Evolutionary conservation across 495 filamentous ascomycete genomes (phyloP).

Genomic region (Daldinia loculata): DNA sequence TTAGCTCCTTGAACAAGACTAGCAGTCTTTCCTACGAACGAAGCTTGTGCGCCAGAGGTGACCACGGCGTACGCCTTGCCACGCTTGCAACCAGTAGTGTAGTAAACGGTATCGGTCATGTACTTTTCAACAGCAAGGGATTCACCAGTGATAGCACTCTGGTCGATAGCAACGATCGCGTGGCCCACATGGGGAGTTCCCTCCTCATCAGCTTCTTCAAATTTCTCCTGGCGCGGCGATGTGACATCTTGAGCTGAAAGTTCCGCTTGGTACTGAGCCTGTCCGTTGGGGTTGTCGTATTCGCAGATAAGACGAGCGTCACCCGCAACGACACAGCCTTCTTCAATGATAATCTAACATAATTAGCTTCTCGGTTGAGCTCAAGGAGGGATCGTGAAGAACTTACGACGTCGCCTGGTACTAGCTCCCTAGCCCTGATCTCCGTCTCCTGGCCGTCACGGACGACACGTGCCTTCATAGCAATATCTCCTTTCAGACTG

Average conservation of each 20-base stretch:
- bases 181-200: slow-evolving; percentile 70
- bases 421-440: slow-evolving; percentile 79
- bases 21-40: slow-evolving; percentile 86
- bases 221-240: slow-evolving; percentile 70
- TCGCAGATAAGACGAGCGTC: slow-evolving; percentile 80
- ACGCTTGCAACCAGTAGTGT: slow-evolving; percentile 86
- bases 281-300: slow-evolving; percentile 74
- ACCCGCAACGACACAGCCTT: slow-evolving; percentile 75
- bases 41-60: slow-evolving; percentile 81
- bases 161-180: slow-evolving; percentile 84
- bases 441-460: slow-evolving; percentile 75
- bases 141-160: slow-evolving; percentile 90
- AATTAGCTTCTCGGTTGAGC: slow-evolving; percentile 6
- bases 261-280: slow-evolving; percentile 70
- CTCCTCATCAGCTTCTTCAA: slow-evolving; percentile 64
- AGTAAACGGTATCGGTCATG: slow-evolving; percentile 76
- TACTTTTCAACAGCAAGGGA: slow-evolving; percentile 88
- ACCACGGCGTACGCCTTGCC: slow-evolving; percentile 81
- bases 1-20: slow-evolving; percentile 76
- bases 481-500: slow-evolving; percentile 81
- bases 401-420: slow-evolving; percentile 80
- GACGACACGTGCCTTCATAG: slow-evolving; percentile 76
- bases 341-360: slow-evolving; percentile 68
- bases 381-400: not conserved
- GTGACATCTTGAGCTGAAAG: slow-evolving; percentile 63